Percentiles rank a stretch among this genome's conserved stretches.
phyloP scores from a whole-genome alignment of 768 basidiomycete genomes.

The Suillus paluster region DNA sequence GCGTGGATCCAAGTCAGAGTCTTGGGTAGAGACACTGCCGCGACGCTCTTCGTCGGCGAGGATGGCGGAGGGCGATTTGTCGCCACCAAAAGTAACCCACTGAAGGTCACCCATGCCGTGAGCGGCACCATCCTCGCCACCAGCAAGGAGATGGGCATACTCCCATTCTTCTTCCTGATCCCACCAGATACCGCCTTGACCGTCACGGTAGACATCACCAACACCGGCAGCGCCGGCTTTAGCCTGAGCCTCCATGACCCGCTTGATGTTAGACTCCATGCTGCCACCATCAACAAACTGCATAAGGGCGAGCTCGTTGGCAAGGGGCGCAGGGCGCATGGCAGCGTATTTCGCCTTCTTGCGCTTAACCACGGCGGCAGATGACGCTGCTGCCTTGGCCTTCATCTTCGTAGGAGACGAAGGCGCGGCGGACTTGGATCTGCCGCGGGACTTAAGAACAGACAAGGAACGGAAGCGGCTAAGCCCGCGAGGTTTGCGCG shows the following conservation, averaged over 20 bases:
- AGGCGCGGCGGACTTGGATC: conserved; percentile 40
- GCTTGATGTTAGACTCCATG: conserved; percentile 56
- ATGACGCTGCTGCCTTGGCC: conserved; percentile 16
- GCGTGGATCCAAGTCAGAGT: conserved; percentile 57
- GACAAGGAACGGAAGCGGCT: conserved; percentile 58
- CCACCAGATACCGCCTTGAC: conserved; percentile 66
- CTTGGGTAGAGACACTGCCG: conserved; percentile 52
- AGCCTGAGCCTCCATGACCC: conserved; percentile 59
- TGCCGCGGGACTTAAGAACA: conserved; percentile 44
- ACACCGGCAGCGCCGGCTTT: conserved; percentile 44
- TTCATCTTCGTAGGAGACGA: conserved; percentile 31
- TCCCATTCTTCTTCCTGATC: conserved; percentile 77
- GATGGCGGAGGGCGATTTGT: conserved; percentile 19
- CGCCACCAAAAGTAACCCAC: conserved; percentile 48
- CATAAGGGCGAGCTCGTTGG: conserved; percentile 69
- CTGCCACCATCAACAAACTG: conserved; percentile 71
- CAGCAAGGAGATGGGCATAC: conserved; percentile 61
- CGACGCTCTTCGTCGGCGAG: conserved; percentile 40
- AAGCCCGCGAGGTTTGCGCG: conserved; percentile 34
- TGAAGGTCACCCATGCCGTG: conserved; percentile 36
- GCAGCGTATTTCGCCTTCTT: conserved; percentile 57
- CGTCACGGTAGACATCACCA: conserved; percentile 63
- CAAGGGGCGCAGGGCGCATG: conserved; percentile 51
- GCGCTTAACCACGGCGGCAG: conserved; percentile 45
- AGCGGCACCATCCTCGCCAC: conserved; percentile 32